Base-by-base conservation (phyloP, 768 basidiomycete species). In the Naematelia aurantialba region DNA sequence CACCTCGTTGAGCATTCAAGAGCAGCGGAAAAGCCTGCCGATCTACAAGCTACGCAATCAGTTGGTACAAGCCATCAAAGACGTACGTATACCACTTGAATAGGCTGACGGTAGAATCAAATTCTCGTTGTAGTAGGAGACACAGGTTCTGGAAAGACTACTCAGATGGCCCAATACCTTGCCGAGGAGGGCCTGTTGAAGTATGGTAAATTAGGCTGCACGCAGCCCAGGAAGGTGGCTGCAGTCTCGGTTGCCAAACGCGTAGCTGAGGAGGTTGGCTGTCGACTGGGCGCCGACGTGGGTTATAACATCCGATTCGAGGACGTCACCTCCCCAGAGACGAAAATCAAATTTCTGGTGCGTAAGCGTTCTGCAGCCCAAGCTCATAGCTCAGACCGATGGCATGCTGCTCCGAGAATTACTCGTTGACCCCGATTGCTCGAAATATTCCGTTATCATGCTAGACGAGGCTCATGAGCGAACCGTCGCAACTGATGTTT, bases 281-380 rank as follows among this genome's bases (percentile, higher is more conserved):
- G 94, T 79, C 85, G 96, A 14, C 80, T 99, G 8, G 96, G 96
- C 4, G 91, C 93, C 73, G 96, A 98, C 76, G 94, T 99, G 61
- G 96, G 96, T 5, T 99, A 99, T 76, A 89, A 89, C 4, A 97
- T 99, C 68, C 94, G 96, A 80, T 99, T 99, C 77, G 96, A 99
- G 80, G 96, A 99, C 78, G 92, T 94, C 78, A 98, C 96, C 4
- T 89, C 91, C 72, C 94, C 96, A 2, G 96, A 99, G 79, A 98
- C 96, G 2, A 86, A 89, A 72, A 99, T 99, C 83, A 99, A 98
- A 79, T 99, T 96, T 83, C 97, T 99, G 96, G 74, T 76, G 45
- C 5, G 74, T 67, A 1, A 2, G n/a, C 3, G 11, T 46, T 56
- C n/a, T 42, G 10, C 12, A n/a, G 29, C 27, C 52, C 25, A 14